Percentiles rank a stretch among this genome's conserved stretches.
These are phyloP conservation scores for Xylariomycetidae sp. DNA, from an alignment of 2,329 filamentous ascomycete species.

Conservation along the genomic window DNA sequence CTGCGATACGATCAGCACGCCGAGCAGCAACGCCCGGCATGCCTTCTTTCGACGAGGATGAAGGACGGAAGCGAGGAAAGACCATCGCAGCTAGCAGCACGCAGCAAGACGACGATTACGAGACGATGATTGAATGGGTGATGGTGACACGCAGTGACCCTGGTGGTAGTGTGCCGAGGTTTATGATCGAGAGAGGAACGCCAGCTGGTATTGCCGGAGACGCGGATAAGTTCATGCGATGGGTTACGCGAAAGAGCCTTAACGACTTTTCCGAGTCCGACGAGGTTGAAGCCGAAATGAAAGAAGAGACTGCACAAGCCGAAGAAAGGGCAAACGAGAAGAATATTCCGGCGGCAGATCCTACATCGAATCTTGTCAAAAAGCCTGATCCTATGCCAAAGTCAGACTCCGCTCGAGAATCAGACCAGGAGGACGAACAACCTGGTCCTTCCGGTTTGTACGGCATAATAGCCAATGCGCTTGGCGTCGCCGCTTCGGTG, in stretches of 20 bases:
- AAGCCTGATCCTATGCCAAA: conserved; percentile 15
- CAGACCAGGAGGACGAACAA: conserved; percentile 19
- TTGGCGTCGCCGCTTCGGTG: conserved; percentile 45
- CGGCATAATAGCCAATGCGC: conserved; percentile 49
- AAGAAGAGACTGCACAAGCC: conserved; percentile 21
- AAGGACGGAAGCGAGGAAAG: conserved; percentile 28
- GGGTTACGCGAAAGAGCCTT: conserved; percentile 47
- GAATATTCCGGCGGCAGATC: conserved; percentile 17
- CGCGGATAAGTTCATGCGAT: conserved; percentile 76
- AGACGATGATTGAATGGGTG: conserved; percentile 72
- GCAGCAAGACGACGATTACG: conserved; percentile 25
- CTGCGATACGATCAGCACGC: conserved; percentile 37
- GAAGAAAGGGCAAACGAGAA: conserved; percentile 21
- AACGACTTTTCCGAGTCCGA: conserved; percentile 28
- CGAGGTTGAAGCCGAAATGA: conserved; percentile 12
- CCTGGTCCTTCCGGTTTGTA: conserved; percentile 44
- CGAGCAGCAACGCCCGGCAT: conserved; percentile 16
- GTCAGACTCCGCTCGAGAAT: not conserved
- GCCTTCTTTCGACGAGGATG: conserved; percentile 20
- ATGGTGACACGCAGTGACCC: conserved; percentile 91
- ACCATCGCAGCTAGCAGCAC: conserved; percentile 24
- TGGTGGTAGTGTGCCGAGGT: conserved; percentile 80
- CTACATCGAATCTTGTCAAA: conserved; percentile 9
- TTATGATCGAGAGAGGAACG: conserved; percentile 87
- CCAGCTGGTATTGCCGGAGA: conserved; percentile 76